These are phyloP conservation scores for Lithospermum erythrorhizon DNA, from an alignment of 257 asterid genomes.

Conservation along the genomic window DNA sequence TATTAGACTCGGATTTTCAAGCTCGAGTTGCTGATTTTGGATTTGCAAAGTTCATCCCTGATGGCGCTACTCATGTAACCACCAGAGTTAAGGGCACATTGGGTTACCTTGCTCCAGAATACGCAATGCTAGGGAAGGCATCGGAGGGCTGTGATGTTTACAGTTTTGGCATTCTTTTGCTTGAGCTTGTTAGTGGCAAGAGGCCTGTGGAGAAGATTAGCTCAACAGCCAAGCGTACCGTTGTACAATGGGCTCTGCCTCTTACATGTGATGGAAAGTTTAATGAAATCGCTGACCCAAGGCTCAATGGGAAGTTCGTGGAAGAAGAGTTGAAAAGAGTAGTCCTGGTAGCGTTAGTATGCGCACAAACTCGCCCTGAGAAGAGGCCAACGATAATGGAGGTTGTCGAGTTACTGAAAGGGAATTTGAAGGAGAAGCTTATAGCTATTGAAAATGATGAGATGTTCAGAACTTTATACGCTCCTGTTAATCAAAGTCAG, in stretches of 20 bases:
- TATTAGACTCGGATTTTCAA: conserved; percentile 17
- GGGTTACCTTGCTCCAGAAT: conserved; percentile 22
- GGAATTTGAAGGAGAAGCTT: conserved; percentile 15
- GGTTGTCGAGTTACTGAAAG: conserved; percentile 17
- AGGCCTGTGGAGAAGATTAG: conserved; percentile 15
- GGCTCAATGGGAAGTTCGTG: conserved; percentile 9
- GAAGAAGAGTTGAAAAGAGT: conserved; percentile 20
- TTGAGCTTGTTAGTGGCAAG: conserved; percentile 20
- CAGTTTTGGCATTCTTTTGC: conserved; percentile 22
- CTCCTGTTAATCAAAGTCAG: not conserved
- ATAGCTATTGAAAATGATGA: conserved; percentile 15
- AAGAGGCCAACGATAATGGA: conserved; percentile 17
- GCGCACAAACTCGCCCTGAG: conserved; percentile 16
- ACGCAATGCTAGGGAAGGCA: conserved; percentile 21
- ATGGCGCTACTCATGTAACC: conserved; percentile 20
- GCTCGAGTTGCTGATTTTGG: conserved; percentile 24
- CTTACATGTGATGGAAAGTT: conserved; percentile 13
- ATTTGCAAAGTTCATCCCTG: conserved; percentile 19
- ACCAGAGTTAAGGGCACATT: conserved; percentile 18
- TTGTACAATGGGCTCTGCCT: conserved; percentile 22
- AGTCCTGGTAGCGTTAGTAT: conserved; percentile 11
- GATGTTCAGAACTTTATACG: conserved; percentile 9
- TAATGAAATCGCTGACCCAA: conserved; percentile 17
- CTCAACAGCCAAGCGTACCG: conserved; percentile 10
- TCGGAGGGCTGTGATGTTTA: conserved; percentile 22